Percentiles rank a stretch among this genome's conserved stretches.
Evolutionary conservation across 2,329 filamentous ascomycete genomes (phyloP).

Genomic region (Dichotomopilus funicola): DNA sequence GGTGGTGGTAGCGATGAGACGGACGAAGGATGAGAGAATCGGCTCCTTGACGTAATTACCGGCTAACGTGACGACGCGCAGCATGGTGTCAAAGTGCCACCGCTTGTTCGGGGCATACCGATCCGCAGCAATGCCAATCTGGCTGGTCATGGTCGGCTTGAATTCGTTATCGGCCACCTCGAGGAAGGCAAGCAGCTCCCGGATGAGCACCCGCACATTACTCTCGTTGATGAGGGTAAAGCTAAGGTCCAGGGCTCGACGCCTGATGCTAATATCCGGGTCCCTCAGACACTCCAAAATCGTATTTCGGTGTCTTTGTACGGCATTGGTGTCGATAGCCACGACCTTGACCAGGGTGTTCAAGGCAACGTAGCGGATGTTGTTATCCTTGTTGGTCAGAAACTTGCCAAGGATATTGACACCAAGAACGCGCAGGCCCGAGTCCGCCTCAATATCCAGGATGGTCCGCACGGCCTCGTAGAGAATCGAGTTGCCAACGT

Average conservation of each 20-base stretch:
- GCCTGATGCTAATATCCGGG: slow-evolving; percentile 94
- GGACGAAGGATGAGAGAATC: slow-evolving; percentile 92
- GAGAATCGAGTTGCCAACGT: slow-evolving; percentile 95
- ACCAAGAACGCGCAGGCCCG: slow-evolving; percentile 84
- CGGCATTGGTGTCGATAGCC: slow-evolving; percentile 93
- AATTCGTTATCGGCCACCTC: slow-evolving; percentile 98
- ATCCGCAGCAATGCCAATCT: slow-evolving; percentile 95
- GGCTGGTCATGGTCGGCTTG: slow-evolving; percentile 96
- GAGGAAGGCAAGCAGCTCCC: slow-evolving; percentile 88
- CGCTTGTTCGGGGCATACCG: slow-evolving; percentile 93
- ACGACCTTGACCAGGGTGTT: slow-evolving; percentile 98
- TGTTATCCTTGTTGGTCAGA: slow-evolving; percentile 96
- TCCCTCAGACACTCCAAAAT: slow-evolving; percentile 94
- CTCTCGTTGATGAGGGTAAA: slow-evolving; percentile 97
- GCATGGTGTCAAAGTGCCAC: slow-evolving; percentile 98
- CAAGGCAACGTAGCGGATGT: slow-evolving; percentile 94
- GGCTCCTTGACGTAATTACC: slow-evolving; percentile 98
- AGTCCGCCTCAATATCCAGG: slow-evolving; percentile 95
- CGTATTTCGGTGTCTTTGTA: slow-evolving; percentile 94
- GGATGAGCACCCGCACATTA: slow-evolving; percentile 88
- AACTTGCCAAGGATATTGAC: slow-evolving; percentile 99
- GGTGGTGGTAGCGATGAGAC: slow-evolving; percentile 87
- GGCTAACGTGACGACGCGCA: slow-evolving; percentile 85
- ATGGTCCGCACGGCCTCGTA: slow-evolving; percentile 97
- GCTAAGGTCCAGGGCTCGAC: slow-evolving; percentile 91